phyloP scores from a whole-genome alignment of 768 basidiomycete genomes.

The Suillus decipiens region DNA sequence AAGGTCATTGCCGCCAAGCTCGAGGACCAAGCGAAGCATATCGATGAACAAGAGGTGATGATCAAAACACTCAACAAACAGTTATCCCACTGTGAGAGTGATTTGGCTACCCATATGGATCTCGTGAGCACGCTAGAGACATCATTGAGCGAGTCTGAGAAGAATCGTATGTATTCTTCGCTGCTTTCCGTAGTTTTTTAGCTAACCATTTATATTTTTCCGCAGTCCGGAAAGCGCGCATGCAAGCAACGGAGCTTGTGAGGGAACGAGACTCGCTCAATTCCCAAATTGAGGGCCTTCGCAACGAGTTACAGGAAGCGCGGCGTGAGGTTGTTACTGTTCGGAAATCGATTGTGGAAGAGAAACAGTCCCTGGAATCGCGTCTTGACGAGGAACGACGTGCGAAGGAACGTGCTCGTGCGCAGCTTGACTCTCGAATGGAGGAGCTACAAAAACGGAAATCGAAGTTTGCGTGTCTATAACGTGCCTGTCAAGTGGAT shows the following conservation, averaged over 20 bases:
- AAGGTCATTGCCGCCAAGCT: conserved; percentile 56
- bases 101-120: conserved; percentile 91
- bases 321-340: conserved; percentile 79
- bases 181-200: conserved; percentile 5
- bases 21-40: conserved; percentile 72
- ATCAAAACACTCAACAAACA: conserved; percentile 95
- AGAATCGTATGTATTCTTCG: conserved; percentile 68
- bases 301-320: conserved; percentile 73
- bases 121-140: conserved; percentile 82
- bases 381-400: conserved; percentile 84
- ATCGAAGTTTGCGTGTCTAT: conserved; percentile 91
- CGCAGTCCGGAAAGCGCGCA: conserved; percentile 87
- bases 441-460: conserved; percentile 83
- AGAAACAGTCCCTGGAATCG: conserved; percentile 84
- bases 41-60: conserved; percentile 87
- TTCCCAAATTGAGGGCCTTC: conserved; percentile 63
- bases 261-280: conserved; percentile 81
- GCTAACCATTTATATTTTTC: conserved; percentile 16
- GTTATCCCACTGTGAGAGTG: conserved; percentile 88
- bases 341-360: conserved; percentile 80
- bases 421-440: conserved; percentile 86
- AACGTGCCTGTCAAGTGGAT: conserved; percentile 31
- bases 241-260: conserved; percentile 89
- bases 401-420: conserved; percentile 86
- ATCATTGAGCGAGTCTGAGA: conserved; percentile 88